Base-by-base conservation (phyloP, 768 basidiomycete species). In the Amanita molliuscula region DNA sequence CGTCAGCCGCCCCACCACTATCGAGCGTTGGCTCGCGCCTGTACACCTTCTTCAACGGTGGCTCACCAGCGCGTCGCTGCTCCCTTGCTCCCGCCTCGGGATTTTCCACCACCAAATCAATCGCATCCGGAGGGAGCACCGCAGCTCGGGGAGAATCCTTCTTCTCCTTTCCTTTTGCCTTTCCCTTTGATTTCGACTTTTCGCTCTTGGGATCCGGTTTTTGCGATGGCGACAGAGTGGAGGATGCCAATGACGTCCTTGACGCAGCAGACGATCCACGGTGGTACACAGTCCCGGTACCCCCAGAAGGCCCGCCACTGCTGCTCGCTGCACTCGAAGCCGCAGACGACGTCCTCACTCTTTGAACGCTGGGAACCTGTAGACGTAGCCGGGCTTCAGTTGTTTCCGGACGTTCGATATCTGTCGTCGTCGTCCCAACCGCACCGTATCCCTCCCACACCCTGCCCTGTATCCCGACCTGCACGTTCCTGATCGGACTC, bases 101-200 rank as follows among this genome's bases (percentile, higher is more conserved):
- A 58, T 84, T 85, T 58, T 88, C 86, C 0, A 94, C 80, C 4
- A 97, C 76, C 15, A 99, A 71, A 59, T 99, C 95, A 1, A 97
- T 83, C 1, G 94, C 93, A 55, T 97, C 87, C 2, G 29, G 31
- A 25, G 49, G 41, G 8, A 50, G 16, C n/a, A n/a, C n/a, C 16
- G 48, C 36, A 9, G 48, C 23, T 7, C 48, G 48, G 13, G 20
- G 16, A n/a, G 47, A 20, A 10, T 38, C 1, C 21, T 41, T 4
- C 10, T 34, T 21, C 18, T 9, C 38, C 20, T 40, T 49, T 29
- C 37, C 37, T 15, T 49, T 49, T 18, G 38, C 28, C 20, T 48
- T 29, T 28, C 13, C 33, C n/a, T 48, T 48, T 21, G 38, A 11
- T 18, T 20, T 48, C 7, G 48, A 41, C 20, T 41, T 40, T 11